A percentile compares a stretch with the other conserved stretches of the same genome.
Evolutionary conservation across 192 early-diverging fungal species (phyloP).

Genomic region (Fimicolochytrium jonesii): DNA sequence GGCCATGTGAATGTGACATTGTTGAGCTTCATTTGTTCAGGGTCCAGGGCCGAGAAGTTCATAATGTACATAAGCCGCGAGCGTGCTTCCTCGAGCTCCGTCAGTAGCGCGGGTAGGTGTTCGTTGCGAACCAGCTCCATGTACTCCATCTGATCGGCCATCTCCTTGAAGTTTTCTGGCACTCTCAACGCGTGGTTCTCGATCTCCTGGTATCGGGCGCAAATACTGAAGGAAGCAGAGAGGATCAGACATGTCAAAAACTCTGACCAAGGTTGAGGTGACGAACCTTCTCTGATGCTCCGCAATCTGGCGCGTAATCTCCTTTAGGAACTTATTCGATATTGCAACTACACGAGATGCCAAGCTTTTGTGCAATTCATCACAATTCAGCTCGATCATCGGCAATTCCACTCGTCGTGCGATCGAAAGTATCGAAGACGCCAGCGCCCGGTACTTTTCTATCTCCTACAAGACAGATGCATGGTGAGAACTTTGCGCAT

Average conservation of each 20-base stretch:
- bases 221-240: slow-evolving; percentile 50
- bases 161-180: slow-evolving; percentile 61
- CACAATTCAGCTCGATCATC: slow-evolving; percentile 47
- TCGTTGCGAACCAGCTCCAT: slow-evolving; percentile 44
- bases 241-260: too few species aligned
- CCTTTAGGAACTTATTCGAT: slow-evolving; percentile 43
- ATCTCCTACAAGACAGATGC: too few species aligned
- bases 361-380: slow-evolving; percentile 50
- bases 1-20: slow-evolving; percentile 63
- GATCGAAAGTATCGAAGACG: slow-evolving; percentile 35
- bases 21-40: slow-evolving; percentile 57
- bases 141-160: slow-evolving; percentile 61
- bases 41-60: slow-evolving; percentile 50
- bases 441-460: slow-evolving; percentile 42
- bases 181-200: slow-evolving; percentile 44
- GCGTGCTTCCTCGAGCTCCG: slow-evolving; percentile 50
- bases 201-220: slow-evolving; percentile 48
- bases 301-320: slow-evolving; percentile 45
- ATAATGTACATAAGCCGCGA: slow-evolving; percentile 49
- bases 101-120: slow-evolving; percentile 46
- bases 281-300: slow-evolving; percentile 46
- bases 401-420: slow-evolving; percentile 44
- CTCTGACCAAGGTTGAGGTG: too few species aligned
- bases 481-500: too few species aligned
- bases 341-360: slow-evolving; percentile 33